Evolutionary conservation across 2,329 filamentous ascomycete species (phyloP).

Genomic region (Pochonia chlamydosporia): DNA sequence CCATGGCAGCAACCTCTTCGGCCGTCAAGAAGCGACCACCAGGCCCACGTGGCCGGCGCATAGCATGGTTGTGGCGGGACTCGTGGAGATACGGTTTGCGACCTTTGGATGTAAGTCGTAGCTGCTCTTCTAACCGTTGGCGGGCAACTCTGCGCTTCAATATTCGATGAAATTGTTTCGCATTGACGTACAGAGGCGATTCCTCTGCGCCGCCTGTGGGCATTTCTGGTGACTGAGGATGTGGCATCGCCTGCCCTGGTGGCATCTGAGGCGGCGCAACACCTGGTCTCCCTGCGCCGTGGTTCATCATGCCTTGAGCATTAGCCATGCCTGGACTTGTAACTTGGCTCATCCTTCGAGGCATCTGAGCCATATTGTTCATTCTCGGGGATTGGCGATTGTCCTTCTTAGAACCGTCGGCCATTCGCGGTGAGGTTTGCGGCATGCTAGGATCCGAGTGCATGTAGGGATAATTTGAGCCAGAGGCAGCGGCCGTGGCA

Average conservation of each 20-base stretch:
- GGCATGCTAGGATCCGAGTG: slow-evolving; percentile 61
- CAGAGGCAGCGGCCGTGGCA: slow-evolving; percentile 82
- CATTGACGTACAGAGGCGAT: slow-evolving; percentile 94
- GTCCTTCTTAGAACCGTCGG: slow-evolving; percentile 65
- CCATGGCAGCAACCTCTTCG: slow-evolving; percentile 89
- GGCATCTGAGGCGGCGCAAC: slow-evolving; percentile 55
- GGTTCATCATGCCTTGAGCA: slow-evolving; percentile 71
- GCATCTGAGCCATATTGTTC: slow-evolving; percentile 54
- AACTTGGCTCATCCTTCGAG: slow-evolving; percentile 70
- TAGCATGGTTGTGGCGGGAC: slow-evolving; percentile 95
- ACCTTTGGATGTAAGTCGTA: slow-evolving; percentile 89
- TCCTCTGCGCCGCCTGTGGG: slow-evolving; percentile 71
- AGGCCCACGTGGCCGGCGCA: slow-evolving; percentile 88
- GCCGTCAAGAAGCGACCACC: slow-evolving; percentile 94
- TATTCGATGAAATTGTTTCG: slow-evolving; percentile 97
- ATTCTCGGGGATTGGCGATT: slow-evolving; percentile 74
- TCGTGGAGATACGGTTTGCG: slow-evolving; percentile 97
- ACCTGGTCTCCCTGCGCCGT: slow-evolving; percentile 45
- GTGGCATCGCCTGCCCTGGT: slow-evolving; percentile 59
- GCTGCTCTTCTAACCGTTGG: slow-evolving; percentile 86
- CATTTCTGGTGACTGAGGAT: slow-evolving; percentile 74
- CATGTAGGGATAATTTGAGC: slow-evolving; percentile 69
- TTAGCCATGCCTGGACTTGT: slow-evolving; percentile 69
- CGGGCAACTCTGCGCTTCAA: slow-evolving; percentile 88
- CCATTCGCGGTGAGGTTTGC: slow-evolving; percentile 74